These are phyloP conservation scores for Zygosaccharomyces rouxii DNA, from an alignment of 805 yeast genomes.

Conservation along the genomic window DNA sequence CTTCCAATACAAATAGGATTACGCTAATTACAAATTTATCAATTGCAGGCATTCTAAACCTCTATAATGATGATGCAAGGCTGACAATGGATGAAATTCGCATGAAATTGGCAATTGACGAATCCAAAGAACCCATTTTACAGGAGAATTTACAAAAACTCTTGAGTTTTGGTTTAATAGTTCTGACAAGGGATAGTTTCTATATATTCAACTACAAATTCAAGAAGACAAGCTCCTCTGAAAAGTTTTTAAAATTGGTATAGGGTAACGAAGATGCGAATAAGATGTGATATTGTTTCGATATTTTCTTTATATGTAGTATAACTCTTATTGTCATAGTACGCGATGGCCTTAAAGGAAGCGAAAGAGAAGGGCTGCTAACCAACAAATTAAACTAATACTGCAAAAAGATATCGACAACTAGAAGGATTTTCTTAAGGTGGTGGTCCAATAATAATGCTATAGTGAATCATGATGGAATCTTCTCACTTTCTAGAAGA, in stretches of 20 bases:
- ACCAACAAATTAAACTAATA: neutral
- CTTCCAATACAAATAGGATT: slow-evolving; percentile 4
- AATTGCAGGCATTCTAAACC: slow-evolving; percentile 18
- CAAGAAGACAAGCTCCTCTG: neutral
- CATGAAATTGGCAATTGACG: slow-evolving; percentile 6
- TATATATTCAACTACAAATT: slow-evolving; percentile 5
- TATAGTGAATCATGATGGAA: neutral
- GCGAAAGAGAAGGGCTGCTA: neutral
- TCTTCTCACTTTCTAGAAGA: neutral
- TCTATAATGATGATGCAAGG: slow-evolving; percentile 14
- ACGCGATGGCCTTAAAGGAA: neutral
- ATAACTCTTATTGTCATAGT: neutral
- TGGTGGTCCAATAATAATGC: neutral
- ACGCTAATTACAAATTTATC: slow-evolving; percentile 9
- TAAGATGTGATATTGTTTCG: neutral
- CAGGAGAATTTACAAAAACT: slow-evolving; percentile 8
- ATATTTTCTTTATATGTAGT: neutral
- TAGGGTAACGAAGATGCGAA: neutral
- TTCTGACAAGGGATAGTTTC: neutral
- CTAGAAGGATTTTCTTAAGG: neutral
- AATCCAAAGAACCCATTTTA: slow-evolving; percentile 2
- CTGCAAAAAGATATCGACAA: neutral
- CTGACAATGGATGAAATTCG: slow-evolving; percentile 7
- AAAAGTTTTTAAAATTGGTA: neutral
- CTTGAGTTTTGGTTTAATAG: neutral